Evolutionary conservation across 1,139 yeast species (phyloP).

Genomic region (Hemisphaericaspora lyxosophila): DNA sequence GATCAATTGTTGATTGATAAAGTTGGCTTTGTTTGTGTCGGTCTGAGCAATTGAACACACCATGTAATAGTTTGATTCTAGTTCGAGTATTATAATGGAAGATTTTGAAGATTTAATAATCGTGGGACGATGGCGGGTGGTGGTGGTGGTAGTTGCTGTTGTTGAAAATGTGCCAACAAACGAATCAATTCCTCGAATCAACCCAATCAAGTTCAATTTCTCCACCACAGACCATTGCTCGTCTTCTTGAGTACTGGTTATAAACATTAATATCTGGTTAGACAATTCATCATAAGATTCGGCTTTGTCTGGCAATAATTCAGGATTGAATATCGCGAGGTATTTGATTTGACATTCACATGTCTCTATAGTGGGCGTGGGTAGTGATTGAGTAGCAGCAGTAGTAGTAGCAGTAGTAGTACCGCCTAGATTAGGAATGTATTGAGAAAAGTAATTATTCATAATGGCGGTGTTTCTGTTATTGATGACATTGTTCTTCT

Average conservation of each 20-base stretch:
- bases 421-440: slow-evolving; percentile 18
- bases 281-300: slow-evolving; percentile 30
- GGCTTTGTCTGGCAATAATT: slow-evolving; percentile 18
- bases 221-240: slow-evolving; percentile 19
- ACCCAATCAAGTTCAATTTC: slow-evolving; percentile 35
- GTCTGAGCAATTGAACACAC: slow-evolving; percentile 28
- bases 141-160: too few species aligned
- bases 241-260: slow-evolving; percentile 17
- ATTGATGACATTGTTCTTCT: background rate
- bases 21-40: slow-evolving; percentile 19
- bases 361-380: background rate
- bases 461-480: too few species aligned
- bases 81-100: slow-evolving; percentile 25
- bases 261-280: slow-evolving; percentile 32
- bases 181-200: slow-evolving; percentile 38
- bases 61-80: slow-evolving; percentile 29
- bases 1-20: slow-evolving; percentile 29
- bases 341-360: slow-evolving; percentile 15
- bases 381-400: background rate
- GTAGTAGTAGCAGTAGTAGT: slow-evolving; percentile 11
- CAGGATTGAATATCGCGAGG: slow-evolving; percentile 26
- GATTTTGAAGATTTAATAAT: slow-evolving; percentile 29
- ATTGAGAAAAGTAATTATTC: slow-evolving; percentile 22
- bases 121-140: slow-evolving; percentile 18
- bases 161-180: slow-evolving; percentile 23